Conservation (phyloP, 1,284 basidiomycete species). For the Sparassis latifolia region DNA sequence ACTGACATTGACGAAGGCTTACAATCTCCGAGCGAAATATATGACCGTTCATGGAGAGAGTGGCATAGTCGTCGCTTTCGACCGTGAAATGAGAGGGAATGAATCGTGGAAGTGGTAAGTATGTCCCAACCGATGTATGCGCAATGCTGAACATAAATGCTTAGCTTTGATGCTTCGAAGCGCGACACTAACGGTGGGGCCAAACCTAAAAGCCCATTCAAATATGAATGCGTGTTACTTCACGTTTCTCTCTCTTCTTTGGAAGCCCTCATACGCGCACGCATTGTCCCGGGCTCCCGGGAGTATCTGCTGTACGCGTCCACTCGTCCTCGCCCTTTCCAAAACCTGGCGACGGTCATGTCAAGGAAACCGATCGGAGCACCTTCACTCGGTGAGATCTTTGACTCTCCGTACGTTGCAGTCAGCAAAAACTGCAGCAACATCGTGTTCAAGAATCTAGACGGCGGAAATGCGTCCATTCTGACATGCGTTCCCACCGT, state of each 20-base stretch:
- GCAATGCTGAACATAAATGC: no score
- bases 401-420: conserved; percentile 37
- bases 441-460: conserved; percentile 42
- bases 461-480: conserved; percentile 22
- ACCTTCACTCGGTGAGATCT: conserved; percentile 39
- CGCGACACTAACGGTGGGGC: conserved; percentile 39
- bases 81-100: conserved; percentile 29
- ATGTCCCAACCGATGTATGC: no score
- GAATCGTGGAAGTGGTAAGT: no score
- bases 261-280: conserved; percentile 44
- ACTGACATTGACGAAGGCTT: conserved; percentile 46
- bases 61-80: conserved; percentile 54
- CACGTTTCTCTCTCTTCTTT: conserved; percentile 42
- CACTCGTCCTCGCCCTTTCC: conserved; percentile 35
- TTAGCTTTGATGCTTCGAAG: conserved; percentile 40
- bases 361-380: conserved; percentile 34
- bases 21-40: conserved; percentile 57
- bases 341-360: conserved; percentile 31
- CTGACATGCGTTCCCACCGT: no score
- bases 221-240: conserved; percentile 44
- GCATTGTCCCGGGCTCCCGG: conserved; percentile 32
- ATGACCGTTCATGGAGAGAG: conserved; percentile 38
- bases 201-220: conserved; percentile 41
- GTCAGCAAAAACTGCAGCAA: conserved; percentile 37
- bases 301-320: conserved; percentile 33